phyloP scores from a whole-genome alignment of 1,284 basidiomycete genomes.

The Puccinia polysora region DNA sequence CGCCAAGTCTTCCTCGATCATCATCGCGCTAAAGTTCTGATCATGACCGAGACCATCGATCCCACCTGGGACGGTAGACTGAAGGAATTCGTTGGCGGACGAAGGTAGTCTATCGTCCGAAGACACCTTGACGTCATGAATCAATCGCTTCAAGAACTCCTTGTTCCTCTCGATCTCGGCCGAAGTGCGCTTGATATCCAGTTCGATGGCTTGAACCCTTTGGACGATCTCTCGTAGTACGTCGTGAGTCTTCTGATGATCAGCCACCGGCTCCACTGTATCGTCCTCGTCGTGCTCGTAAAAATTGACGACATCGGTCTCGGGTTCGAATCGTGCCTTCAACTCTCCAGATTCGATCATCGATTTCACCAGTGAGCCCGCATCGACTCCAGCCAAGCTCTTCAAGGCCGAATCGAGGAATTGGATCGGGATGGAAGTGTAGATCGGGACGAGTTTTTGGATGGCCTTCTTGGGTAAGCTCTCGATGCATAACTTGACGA shows the following conservation, averaged over 20 bases:
- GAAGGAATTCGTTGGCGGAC: background rate
- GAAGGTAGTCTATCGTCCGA: conserved; percentile 7
- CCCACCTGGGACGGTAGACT: background rate
- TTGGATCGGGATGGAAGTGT: conserved; percentile 27
- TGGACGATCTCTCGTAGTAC: background rate
- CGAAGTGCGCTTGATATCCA: background rate
- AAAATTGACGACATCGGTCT: conserved; percentile 2
- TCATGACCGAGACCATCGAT: too few relatives aligned
- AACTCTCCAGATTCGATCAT: conserved; percentile 36
- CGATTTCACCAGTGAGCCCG: background rate
- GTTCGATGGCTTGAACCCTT: background rate
- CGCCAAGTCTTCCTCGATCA: conserved; percentile 33
- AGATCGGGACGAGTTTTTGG: conserved; percentile 24
- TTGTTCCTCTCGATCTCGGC: conserved; percentile 19
- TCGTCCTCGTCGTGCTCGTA: background rate
- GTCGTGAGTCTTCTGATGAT: background rate
- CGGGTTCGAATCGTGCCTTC: conserved; percentile 6
- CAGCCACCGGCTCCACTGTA: background rate
- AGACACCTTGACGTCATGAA: background rate
- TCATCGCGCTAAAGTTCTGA: conserved; percentile 2
- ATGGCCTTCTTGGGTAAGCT: conserved; percentile 14
- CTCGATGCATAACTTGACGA: conserved; percentile 32
- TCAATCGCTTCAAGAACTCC: conserved; percentile 12
- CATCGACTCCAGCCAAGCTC: background rate
- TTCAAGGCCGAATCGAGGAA: background rate